phyloP scores from a whole-genome alignment of 495 filamentous ascomycete genomes.

The Hypoxylon lenormandii region DNA sequence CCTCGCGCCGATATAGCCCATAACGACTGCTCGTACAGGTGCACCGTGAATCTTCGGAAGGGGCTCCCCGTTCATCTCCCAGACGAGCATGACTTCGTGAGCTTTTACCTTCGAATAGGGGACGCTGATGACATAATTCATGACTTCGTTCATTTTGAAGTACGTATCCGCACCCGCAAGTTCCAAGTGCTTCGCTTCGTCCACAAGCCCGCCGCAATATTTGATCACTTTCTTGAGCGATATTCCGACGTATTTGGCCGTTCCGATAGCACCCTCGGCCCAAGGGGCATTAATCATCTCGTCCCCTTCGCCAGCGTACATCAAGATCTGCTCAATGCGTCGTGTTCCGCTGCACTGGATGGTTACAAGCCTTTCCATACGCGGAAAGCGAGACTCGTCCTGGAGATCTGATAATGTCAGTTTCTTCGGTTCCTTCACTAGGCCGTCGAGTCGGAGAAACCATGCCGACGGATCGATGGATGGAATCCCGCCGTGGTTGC shows the following conservation, averaged over 20 bases:
- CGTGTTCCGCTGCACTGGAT: conserved; percentile 78
- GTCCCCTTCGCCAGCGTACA: conserved; percentile 74
- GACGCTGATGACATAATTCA: conserved; percentile 73
- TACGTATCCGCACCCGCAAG: conserved; percentile 75
- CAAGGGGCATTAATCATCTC: conserved; percentile 76
- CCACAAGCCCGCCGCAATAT: conserved; percentile 69
- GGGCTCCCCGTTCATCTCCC: conserved; percentile 76
- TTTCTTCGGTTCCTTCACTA: conserved; percentile 67
- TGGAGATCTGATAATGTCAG: conserved; percentile 68
- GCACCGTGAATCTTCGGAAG: conserved; percentile 74
- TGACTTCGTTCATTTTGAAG: conserved; percentile 70
- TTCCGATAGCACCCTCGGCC: conserved; percentile 76
- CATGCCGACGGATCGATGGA: conserved; percentile 67
- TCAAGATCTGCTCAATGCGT: conserved; percentile 72
- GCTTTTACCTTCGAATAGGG: conserved; percentile 73
- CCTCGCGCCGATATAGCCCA: conserved; percentile 72
- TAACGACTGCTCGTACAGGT: conserved; percentile 70
- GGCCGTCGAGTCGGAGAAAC: conserved; percentile 65
- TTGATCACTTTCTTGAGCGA: conserved; percentile 75
- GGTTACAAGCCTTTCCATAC: conserved; percentile 66
- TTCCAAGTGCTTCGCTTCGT: conserved; percentile 70
- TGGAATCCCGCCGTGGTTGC: conserved; percentile 75
- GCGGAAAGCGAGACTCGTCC: conserved; percentile 68
- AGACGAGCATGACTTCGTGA: conserved; percentile 75
- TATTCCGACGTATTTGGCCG: conserved; percentile 71